Percentiles rank a stretch among this genome's conserved stretches.
Conservation (phyloP, 805 yeast genomes). For the Lachancea lanzarotensis region DNA sequence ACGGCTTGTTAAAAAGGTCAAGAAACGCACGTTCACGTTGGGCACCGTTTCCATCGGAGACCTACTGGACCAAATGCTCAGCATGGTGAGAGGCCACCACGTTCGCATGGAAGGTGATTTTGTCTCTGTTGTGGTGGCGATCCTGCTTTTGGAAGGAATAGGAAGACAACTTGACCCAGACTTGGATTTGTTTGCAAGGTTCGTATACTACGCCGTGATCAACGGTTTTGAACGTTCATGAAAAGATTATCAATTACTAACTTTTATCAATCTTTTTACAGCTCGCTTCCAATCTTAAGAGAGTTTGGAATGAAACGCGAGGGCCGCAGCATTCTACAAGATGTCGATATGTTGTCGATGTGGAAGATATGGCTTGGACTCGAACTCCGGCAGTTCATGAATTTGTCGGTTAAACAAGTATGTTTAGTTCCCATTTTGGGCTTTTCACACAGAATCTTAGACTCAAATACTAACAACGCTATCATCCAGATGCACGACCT, state of each 20-base stretch:
- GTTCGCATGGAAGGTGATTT: constrained; percentile 98
- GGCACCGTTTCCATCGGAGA: constrained; percentile 93
- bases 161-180: constrained; percentile 93
- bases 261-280: constrained; percentile 20
- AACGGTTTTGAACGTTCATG: constrained; percentile 30
- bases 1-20: constrained; percentile 70
- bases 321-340: constrained; percentile 49
- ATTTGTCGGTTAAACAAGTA: constrained; percentile 74
- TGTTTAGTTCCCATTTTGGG: constrained; percentile 21
- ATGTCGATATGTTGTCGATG: constrained; percentile 67
- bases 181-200: constrained; percentile 92
- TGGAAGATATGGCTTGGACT: constrained; percentile 84
- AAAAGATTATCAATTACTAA: constrained; percentile 7
- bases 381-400: constrained; percentile 81
- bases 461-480: neutral
- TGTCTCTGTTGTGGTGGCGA: constrained; percentile 90
- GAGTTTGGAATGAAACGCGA: constrained; percentile 67
- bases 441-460: too few species aligned
- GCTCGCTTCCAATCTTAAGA: constrained; percentile 80
- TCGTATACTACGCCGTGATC: constrained; percentile 47
- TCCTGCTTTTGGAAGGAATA: constrained; percentile 84
- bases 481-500: constrained; percentile 38
- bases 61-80: constrained; percentile 73
- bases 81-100: constrained; percentile 90
- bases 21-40: constrained; percentile 81